phyloP scores from a whole-genome alignment of 305 asterid genomes.

The Fraxinus nigra region DNA sequence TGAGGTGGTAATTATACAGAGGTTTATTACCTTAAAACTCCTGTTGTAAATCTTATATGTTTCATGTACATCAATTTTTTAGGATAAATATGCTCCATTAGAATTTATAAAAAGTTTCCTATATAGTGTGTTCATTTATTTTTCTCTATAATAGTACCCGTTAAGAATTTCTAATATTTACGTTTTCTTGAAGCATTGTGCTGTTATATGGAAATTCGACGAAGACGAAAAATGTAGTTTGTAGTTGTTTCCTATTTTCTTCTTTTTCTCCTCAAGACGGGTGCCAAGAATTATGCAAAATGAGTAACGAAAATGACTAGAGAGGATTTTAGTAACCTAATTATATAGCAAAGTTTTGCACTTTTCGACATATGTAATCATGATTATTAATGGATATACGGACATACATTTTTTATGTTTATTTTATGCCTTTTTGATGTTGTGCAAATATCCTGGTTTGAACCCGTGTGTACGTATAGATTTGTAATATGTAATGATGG shows the following conservation, averaged over 20 bases:
- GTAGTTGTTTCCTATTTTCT: not conserved
- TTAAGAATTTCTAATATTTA: not conserved
- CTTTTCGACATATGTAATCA: slow-evolving; percentile 1
- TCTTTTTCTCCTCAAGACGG: not conserved
- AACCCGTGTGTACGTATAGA: not conserved
- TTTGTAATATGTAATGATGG: not conserved
- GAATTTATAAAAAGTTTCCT: not conserved
- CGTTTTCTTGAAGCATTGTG: not conserved
- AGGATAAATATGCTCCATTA: not conserved
- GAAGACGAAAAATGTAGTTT: too few relatives aligned
- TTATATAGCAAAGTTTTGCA: not conserved
- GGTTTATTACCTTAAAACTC: not conserved
- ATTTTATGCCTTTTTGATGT: too few relatives aligned
- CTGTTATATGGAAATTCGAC: not conserved
- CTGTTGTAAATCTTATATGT: not conserved
- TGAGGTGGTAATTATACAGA: not conserved
- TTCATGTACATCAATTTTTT: not conserved
- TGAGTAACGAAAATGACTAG: not conserved
- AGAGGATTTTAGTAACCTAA: not conserved
- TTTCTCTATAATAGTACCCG: not conserved
- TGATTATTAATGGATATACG: not conserved
- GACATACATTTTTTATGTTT: too few relatives aligned
- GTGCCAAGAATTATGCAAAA: not conserved
- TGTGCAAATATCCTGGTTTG: too few relatives aligned
- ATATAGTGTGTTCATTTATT: not conserved